Evolutionary conservation across 179 eudicot species (phyloP).

Genomic region (Camellia oleifera): DNA sequence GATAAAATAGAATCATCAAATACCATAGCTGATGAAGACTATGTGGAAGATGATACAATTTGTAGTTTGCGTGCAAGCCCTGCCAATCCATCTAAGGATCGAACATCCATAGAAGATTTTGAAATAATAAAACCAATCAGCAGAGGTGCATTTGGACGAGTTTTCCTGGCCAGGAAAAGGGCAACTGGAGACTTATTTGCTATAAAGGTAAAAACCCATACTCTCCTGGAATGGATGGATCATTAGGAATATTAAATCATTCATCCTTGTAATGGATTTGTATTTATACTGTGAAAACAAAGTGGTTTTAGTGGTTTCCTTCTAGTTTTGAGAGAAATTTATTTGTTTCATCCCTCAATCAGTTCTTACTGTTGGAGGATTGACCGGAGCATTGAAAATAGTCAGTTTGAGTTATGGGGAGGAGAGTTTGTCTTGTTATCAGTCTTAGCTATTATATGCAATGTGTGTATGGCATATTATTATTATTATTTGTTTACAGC

Average conservation of each 20-base stretch:
- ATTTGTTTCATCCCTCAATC: not conserved
- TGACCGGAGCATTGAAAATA: not conserved
- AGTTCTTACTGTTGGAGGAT: not conserved
- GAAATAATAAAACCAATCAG: constrained; percentile 99
- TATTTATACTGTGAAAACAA: not conserved
- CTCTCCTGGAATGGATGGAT: not conserved
- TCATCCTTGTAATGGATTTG: constrained; percentile 7
- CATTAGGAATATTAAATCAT: not conserved
- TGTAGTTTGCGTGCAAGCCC: constrained; percentile 96
- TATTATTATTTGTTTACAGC: constrained; percentile 6
- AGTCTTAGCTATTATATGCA: not conserved
- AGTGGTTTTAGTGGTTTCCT: not conserved
- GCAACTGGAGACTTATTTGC: constrained; percentile 98
- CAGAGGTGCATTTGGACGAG: constrained; percentile 97
- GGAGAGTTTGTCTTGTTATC: not conserved
- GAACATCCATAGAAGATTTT: constrained; percentile 95
- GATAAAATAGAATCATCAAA: constrained; percentile 55
- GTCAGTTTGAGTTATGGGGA: not conserved
- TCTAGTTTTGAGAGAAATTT: not conserved
- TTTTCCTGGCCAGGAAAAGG: constrained; percentile 91
- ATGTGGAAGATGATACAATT: constrained; percentile 63
- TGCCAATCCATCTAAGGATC: constrained; percentile 67
- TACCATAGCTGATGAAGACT: constrained; percentile 68
- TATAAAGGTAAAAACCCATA: constrained; percentile 58
- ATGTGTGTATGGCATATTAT: not conserved